Evolutionary conservation across 164 flowering plant species (phyloP).

Genomic region (Euptelea pleiosperma): DNA sequence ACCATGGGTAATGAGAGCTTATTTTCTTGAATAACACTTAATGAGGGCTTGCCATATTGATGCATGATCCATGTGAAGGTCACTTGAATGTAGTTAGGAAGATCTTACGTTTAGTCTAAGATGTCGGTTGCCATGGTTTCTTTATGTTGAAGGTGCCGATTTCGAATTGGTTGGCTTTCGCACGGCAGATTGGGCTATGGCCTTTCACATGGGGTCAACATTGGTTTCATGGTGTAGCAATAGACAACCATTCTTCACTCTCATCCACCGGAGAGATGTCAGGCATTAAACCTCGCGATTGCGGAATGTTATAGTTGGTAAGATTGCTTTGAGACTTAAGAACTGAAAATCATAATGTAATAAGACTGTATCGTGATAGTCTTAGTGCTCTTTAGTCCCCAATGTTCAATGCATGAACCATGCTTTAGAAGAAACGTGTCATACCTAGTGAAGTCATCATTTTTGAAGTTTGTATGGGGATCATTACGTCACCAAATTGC

Average conservation of each 20-base stretch:
- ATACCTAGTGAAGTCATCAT: conserved; percentile 29
- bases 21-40: conserved; percentile 20
- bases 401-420: conserved; percentile 32
- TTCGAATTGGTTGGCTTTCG: conserved; percentile 98
- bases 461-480: no score
- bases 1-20: conserved; percentile 31
- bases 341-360: conserved; percentile 46
- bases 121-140: conserved; percentile 76
- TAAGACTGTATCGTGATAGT: conserved; percentile 37
- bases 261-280: conserved; percentile 65
- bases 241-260: conserved; percentile 61
- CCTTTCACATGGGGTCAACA: no score
- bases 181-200: conserved; percentile 96
- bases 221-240: conserved; percentile 84
- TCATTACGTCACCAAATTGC: conserved; percentile 13
- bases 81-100: no score
- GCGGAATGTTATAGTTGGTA: conserved; percentile 82
- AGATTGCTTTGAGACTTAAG: no score
- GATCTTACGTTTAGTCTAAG: no score
- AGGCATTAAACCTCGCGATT: no score
- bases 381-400: conserved; percentile 34
- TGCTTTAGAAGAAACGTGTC: conserved; percentile 25
- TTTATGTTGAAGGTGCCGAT: no score
- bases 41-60: conserved; percentile 33
- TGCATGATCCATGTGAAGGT: conserved; percentile 46